These are phyloP conservation scores for Carex kokanica DNA, from an alignment of 176 grass and related monocot genomes.

Conservation along the genomic window DNA sequence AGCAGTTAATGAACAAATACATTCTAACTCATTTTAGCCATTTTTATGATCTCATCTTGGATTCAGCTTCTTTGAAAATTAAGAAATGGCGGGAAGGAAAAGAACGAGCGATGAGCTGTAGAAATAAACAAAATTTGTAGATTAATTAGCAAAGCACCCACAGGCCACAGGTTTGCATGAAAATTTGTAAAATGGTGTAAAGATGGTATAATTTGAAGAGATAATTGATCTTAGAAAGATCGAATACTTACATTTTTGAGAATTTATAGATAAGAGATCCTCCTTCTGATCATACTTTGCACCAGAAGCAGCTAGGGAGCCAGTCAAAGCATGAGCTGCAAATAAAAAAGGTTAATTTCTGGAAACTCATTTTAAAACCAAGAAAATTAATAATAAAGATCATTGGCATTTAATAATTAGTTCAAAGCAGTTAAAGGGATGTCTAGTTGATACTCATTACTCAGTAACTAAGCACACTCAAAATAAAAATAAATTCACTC, in stretches of 20 bases:
- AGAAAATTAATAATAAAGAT: background rate
- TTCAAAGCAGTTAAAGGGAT: background rate
- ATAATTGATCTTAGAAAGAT: constrained; percentile 3
- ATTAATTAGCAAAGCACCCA: background rate
- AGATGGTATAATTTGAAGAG: background rate
- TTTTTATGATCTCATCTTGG: constrained; percentile 15
- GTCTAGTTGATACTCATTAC: no score
- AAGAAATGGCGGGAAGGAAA: constrained; percentile 50
- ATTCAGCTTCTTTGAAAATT: constrained; percentile 34
- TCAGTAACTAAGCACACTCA: background rate
- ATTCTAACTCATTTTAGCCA: constrained; percentile 6
- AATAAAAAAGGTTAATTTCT: background rate
- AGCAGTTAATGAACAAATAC: background rate
- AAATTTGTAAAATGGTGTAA: background rate
- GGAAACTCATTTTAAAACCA: background rate
- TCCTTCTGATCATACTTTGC: constrained; percentile 37
- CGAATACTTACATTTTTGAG: constrained; percentile 43
- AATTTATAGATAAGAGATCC: constrained; percentile 25
- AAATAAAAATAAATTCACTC: background rate
- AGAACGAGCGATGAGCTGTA: constrained; percentile 58
- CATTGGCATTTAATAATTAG: background rate
- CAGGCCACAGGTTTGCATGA: background rate
- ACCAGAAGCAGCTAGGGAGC: constrained; percentile 24
- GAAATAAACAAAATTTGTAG: background rate
- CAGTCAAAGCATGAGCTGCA: constrained; percentile 45